Percentiles rank a stretch among this genome's conserved stretches.
Evolutionary conservation across 1,284 basidiomycete species (phyloP).

Genomic region (Malassezia slooffiae): DNA sequence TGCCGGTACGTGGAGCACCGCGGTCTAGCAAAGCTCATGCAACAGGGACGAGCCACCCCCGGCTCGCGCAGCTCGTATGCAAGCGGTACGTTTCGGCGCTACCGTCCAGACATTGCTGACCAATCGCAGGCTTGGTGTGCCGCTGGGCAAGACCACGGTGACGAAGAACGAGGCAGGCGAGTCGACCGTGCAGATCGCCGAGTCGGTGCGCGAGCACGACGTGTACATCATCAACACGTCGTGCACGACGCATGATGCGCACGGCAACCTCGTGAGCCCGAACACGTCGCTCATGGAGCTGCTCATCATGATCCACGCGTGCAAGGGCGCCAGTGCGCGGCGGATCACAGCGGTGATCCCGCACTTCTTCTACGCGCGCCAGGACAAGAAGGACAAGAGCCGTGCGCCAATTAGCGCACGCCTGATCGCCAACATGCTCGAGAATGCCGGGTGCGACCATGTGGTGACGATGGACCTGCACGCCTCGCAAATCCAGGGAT

Average conservation of each 20-base stretch:
- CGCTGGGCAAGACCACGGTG: slow-evolving; percentile 55
- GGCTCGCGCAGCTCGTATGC: slow-evolving; percentile 85
- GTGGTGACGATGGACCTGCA: slow-evolving; percentile 58
- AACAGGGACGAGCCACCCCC: slow-evolving; percentile 62
- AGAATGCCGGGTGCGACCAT: slow-evolving; percentile 94
- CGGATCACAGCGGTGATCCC: slow-evolving; percentile 78
- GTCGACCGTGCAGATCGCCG: slow-evolving; percentile 77
- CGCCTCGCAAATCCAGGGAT: slow-evolving; percentile 58
- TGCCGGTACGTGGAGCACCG: slow-evolving; percentile 8
- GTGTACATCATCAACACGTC: slow-evolving; percentile 98
- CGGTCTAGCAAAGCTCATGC: not conserved
- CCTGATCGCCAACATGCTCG: slow-evolving; percentile 97
- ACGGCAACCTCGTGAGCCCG: slow-evolving; percentile 28
- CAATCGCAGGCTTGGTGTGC: slow-evolving; percentile 30
- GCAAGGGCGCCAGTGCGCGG: slow-evolving; percentile 73
- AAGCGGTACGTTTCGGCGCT: slow-evolving; percentile 57
- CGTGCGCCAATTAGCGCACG: slow-evolving; percentile 97
- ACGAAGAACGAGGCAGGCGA: slow-evolving; percentile 83
- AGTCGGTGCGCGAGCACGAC: slow-evolving; percentile 94
- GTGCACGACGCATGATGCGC: slow-evolving; percentile 54
- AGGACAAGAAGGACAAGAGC: slow-evolving; percentile 99
- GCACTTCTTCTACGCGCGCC: slow-evolving; percentile 46
- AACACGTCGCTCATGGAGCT: slow-evolving; percentile 80
- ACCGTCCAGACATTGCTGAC: not conserved
- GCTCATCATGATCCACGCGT: slow-evolving; percentile 99